phyloP scores from a whole-genome alignment of 176 grass and related monocot genomes.

The Oryza australiensis region DNA sequence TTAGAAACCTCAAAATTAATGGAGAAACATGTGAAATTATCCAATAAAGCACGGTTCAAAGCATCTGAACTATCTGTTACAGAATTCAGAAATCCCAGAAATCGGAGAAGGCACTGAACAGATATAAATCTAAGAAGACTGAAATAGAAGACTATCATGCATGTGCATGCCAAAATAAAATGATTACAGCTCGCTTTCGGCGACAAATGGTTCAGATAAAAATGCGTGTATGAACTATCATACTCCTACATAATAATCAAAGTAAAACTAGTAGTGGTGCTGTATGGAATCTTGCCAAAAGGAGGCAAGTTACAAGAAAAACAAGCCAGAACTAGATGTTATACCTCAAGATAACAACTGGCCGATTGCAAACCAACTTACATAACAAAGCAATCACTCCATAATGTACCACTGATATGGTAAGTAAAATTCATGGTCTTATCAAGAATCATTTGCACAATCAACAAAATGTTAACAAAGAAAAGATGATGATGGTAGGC shows the following conservation, averaged over 20 bases:
- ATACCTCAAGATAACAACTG: neutral
- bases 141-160: too few species aligned
- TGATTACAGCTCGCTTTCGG: neutral
- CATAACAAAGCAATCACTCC: slow-evolving; percentile 2
- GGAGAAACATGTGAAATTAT: neutral
- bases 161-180: neutral
- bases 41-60: neutral
- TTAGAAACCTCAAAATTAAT: neutral
- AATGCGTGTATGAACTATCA: neutral
- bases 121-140: slow-evolving; percentile 20
- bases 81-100: neutral
- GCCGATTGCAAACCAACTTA: neutral
- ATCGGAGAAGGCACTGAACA: neutral
- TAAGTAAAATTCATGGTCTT: slow-evolving; percentile 11
- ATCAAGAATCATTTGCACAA: neutral
- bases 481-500: slow-evolving; percentile 19
- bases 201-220: neutral
- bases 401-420: neutral
- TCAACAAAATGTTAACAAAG: neutral
- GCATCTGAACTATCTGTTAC: slow-evolving; percentile 1
- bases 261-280: neutral
- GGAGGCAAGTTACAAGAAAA: neutral
- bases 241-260: slow-evolving; percentile 14
- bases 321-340: slow-evolving; percentile 2
- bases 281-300: neutral